Evolutionary conservation across 805 yeast genomes (phyloP), one percentile per base, ranked within the genome.

Genomic region (Kuraishia capsulata): DNA sequence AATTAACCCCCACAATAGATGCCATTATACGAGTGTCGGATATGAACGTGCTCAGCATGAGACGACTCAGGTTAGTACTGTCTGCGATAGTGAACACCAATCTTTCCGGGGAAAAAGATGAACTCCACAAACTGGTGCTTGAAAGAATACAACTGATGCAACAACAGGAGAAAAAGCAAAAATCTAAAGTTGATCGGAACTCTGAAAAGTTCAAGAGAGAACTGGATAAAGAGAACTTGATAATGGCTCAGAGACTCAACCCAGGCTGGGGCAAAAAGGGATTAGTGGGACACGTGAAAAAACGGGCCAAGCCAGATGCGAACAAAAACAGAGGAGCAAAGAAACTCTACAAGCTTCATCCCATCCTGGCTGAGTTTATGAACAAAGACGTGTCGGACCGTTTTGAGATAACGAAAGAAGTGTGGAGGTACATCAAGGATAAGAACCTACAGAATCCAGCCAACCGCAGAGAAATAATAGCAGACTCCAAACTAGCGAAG

Each of bases 21-120:
- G 83, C 94, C 2, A 82, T 85, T 9, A 58, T 85, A 28, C 64
- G 78, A 36, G 88, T 76, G 5, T 75, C 89, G 1, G 81, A 84
- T 48, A 65, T 82, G 24, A 80, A 79, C 42, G 67, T 72, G 43
- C 76, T 84, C 13, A 75, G 89, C 0, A 87, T 82, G 5, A 81
- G 81, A 54, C 71, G 73, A 52, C 74, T 85, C 19, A 64, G 94
- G 43, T 67, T 69, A 42, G 90, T 89, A 0, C 50, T 85, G n/a
- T 86, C 79, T 52, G 83, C 74, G 43, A 62, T 85, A 24, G 82
- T 78, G 49, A 73, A 69, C 4, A 63, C 69, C 1, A 77, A 81
- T 45, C 64, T 82, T 32, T 59, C 49, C 17, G 61, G 63, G 1
- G 64, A 70, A 18, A 62, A 80, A 68, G 71, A 76, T 47, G 69